These are phyloP conservation scores for Beauveria pseudobassiana DNA, from an alignment of 2,329 filamentous ascomycete species.

Conservation along the genomic window DNA sequence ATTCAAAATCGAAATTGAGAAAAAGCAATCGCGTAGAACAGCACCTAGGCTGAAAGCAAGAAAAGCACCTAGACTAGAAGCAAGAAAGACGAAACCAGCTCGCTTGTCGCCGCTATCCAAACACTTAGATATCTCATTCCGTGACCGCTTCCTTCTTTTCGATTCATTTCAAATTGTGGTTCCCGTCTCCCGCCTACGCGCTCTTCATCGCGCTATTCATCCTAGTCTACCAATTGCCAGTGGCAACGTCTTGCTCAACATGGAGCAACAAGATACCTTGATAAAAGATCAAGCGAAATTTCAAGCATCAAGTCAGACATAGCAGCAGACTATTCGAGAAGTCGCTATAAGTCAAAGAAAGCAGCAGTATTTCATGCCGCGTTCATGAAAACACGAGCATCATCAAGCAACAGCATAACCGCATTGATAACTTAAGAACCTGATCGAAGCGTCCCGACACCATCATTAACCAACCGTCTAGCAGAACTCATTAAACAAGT, in stretches of 20 bases:
- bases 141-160: neutral
- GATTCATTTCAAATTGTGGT: neutral
- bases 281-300: neutral
- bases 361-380: neutral
- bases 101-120: neutral
- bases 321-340: neutral
- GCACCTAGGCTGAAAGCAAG: neutral
- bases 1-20: neutral
- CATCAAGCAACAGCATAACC: neutral
- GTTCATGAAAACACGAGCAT: neutral
- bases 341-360: neutral
- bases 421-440: neutral
- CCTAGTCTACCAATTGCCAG: neutral
- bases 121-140: neutral
- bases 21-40: neutral
- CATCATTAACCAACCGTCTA: conserved; percentile 1
- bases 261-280: neutral
- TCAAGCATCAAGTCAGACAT: neutral
- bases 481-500: conserved; percentile 1
- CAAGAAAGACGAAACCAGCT: neutral
- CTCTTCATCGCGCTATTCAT: neutral
- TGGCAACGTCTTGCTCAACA: neutral
- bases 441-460: neutral
- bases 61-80: neutral
- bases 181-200: neutral